Base-by-base conservation (phyloP, 2,329 filamentous ascomycete species). In the Nothophoma quercina region DNA sequence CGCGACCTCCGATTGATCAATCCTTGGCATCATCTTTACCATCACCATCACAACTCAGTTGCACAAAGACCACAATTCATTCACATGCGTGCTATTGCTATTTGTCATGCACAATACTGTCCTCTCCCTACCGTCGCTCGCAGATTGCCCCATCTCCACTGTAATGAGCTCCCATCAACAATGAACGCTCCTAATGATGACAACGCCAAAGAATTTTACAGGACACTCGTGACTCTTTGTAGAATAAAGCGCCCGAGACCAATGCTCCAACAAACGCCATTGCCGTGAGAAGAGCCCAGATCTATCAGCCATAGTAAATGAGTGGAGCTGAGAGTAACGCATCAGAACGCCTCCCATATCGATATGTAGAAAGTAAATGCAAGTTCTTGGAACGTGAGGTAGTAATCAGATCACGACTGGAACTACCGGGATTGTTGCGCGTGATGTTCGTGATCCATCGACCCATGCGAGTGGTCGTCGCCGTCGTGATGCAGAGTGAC, bases 401-500 rank as follows among this genome's bases (percentile, higher is more conserved):
- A 1, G 7, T 36, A 12, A 18, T 18, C 16, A 8, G 21, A 18
- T 19, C 29, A 21, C n/a, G 19, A 12, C 21, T 45, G 30, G 21
- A 39, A 38, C 43, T 53, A 53, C 43, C 50, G 41, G 18, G 43
- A 53, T 35, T 69, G 64, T n/a, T 59, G 56, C 28, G 64, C 60
- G 40, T 64, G 51, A 25, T 68, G 60, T 5, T 58, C 54, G 10
- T 63, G 55, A 18, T 66, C 59, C 8, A 51, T 51, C 21, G 34
- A 51, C 18, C 64, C 56, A 23, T 71, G 63, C 51, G 86, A 80
- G 41, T 78, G 73, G 47, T 92, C 90, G 63, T 97, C 93, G 13
- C 92, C 95, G 50, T 98, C 95, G 71, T 99, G 95, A 75, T 98
- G 93, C 56, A 99, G 81, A 42, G 95, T 99, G 33, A 99, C 93